Evolutionary conservation across 495 filamentous ascomycete genomes (phyloP).

Genomic region (Cryomyces antarcticus): DNA sequence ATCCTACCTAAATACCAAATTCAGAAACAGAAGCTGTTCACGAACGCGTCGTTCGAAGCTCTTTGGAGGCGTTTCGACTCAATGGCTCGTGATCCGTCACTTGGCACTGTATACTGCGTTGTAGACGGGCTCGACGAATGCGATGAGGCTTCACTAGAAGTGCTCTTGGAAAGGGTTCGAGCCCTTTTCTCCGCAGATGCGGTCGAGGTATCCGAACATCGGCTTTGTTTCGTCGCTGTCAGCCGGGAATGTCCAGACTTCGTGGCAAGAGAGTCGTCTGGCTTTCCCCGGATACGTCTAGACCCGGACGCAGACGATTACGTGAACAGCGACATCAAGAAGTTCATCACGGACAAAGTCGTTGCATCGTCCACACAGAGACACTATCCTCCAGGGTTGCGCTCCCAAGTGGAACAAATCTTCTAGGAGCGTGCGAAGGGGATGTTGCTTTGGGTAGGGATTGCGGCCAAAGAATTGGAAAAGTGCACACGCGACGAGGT

Average conservation of each 20-base stretch:
- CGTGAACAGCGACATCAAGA: slow-evolving; percentile 16
- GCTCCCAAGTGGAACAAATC: slow-evolving; percentile 10
- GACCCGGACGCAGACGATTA: slow-evolving; percentile 12
- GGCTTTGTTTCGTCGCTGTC: slow-evolving; percentile 20
- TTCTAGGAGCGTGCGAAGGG: slow-evolving; percentile 20
- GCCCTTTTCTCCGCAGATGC: slow-evolving; percentile 7
- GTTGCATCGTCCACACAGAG: slow-evolving; percentile 16
- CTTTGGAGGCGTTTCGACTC: slow-evolving; percentile 21
- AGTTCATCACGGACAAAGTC: slow-evolving; percentile 20
- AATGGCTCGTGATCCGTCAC: slow-evolving; percentile 13
- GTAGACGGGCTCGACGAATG: slow-evolving; percentile 30
- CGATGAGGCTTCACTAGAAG: slow-evolving; percentile 19
- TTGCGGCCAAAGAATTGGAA: slow-evolving; percentile 21
- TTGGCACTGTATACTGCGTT: slow-evolving; percentile 18
- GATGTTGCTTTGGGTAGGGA: slow-evolving; percentile 28
- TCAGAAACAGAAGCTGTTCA: slow-evolving; percentile 15
- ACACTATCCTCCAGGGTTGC: slow-evolving; percentile 5
- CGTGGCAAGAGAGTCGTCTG: no score
- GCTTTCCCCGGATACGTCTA: slow-evolving; percentile 10
- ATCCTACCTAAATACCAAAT: slow-evolving; percentile 11
- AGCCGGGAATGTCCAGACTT: slow-evolving; percentile 11
- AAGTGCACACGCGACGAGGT: slow-evolving; percentile 9
- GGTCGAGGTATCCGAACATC: slow-evolving; percentile 2
- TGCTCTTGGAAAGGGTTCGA: slow-evolving; percentile 16
- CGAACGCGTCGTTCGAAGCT: slow-evolving; percentile 13